Percentiles rank a stretch among this genome's conserved stretches.
These are phyloP conservation scores for Pseudotsuga menziesii DNA, from an alignment of 75 land plant genomes.

Conservation along the genomic window DNA sequence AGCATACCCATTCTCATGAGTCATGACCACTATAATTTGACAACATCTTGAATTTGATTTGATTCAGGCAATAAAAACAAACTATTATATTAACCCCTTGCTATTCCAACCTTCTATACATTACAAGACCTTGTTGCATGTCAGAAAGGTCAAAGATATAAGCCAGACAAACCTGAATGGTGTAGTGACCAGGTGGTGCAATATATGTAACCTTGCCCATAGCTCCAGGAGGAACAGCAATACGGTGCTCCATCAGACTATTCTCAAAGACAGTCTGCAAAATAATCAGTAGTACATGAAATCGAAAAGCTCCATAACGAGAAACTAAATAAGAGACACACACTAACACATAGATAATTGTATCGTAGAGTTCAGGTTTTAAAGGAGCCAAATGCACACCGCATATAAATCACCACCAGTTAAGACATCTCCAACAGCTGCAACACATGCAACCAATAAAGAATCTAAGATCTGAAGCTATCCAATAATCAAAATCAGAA, in stretches of 20 bases:
- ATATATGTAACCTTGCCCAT: conserved; percentile 96
- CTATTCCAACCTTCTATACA: not conserved
- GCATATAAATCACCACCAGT: conserved; percentile 99
- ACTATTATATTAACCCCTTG: not conserved
- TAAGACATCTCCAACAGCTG: conserved; percentile 88
- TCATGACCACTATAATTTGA: not conserved
- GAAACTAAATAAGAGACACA: not conserved
- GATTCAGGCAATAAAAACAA: not conserved
- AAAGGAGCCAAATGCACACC: conserved; percentile 40
- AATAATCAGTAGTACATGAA: not conserved
- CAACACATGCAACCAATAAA: conserved; percentile 5
- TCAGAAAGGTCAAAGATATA: not conserved
- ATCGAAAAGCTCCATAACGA: not conserved
- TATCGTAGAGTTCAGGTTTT: not conserved
- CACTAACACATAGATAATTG: not conserved
- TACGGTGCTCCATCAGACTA: conserved; percentile 87
- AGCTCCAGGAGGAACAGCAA: conserved; percentile 93
- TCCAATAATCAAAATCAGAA: not conserved
- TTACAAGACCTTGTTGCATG: not conserved
- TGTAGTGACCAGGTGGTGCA: conserved; percentile 91
- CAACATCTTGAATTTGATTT: too few species aligned
- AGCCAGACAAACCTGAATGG: conserved; percentile 52
- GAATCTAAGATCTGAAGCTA: not conserved
- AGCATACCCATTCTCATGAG: not conserved
- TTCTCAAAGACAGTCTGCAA: conserved; percentile 95